These are phyloP conservation scores for Aureobasidium subglaciale DNA, from an alignment of 2,329 filamentous ascomycete species.

Conservation along the genomic window DNA sequence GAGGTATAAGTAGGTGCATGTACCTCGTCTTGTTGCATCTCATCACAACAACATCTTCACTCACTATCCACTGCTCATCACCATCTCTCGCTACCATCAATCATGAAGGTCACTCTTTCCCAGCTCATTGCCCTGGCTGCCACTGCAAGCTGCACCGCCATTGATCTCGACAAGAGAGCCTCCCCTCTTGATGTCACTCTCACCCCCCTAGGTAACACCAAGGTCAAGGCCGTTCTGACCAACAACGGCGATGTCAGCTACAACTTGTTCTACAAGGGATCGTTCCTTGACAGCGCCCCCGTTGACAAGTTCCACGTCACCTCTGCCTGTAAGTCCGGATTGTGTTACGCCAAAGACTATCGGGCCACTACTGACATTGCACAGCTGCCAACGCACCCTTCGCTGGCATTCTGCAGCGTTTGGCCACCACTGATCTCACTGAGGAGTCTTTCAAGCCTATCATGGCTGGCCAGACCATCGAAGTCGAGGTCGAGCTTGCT, in stretches of 20 bases:
- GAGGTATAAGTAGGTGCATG: not conserved
- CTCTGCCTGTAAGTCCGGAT: constrained; percentile 17
- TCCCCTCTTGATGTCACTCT: constrained; percentile 21
- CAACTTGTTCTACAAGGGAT: constrained; percentile 24
- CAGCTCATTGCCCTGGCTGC: constrained; percentile 16
- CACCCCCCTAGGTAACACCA: constrained; percentile 20
- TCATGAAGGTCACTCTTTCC: constrained; percentile 11
- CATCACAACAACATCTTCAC: not conserved
- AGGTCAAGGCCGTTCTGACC: constrained; percentile 22
- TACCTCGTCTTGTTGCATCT: not conserved
- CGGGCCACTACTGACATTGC: not conserved
- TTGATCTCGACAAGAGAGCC: constrained; percentile 21
- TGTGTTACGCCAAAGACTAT: not conserved
- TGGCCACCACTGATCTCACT: constrained; percentile 39
- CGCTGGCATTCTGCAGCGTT: constrained; percentile 47
- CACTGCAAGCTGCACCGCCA: constrained; percentile 18
- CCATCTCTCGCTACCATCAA: not conserved
- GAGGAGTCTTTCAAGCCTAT: constrained; percentile 47
- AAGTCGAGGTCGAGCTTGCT: constrained; percentile 49
- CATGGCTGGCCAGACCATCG: constrained; percentile 41
- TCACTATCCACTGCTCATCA: not conserved
- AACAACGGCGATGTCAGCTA: constrained; percentile 22
- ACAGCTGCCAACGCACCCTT: constrained; percentile 30
- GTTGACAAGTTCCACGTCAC: constrained; percentile 23
- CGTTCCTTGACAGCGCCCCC: constrained; percentile 22